Percentiles rank a stretch among this genome's conserved stretches.
Evolutionary conservation across 2,329 filamentous ascomycete genomes (phyloP).

Genomic region (Monosporascus sp.): DNA sequence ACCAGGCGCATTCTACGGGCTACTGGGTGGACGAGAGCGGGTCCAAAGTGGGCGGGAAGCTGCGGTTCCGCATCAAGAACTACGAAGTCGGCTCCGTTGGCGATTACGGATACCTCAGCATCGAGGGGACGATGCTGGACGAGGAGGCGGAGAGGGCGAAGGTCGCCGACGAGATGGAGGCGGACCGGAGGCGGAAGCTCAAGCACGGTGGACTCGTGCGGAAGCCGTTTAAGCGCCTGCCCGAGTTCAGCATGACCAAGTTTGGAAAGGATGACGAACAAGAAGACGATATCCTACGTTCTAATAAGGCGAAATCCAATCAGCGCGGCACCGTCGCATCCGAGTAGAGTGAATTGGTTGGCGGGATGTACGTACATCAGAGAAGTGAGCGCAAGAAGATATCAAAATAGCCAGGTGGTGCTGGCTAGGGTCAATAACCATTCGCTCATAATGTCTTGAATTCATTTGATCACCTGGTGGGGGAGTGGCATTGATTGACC

Average conservation of each 20-base stretch:
- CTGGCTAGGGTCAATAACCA: too few relatives aligned
- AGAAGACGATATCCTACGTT: constrained; percentile 30
- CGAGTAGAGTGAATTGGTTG: constrained; percentile 3
- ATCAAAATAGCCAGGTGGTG: too few relatives aligned
- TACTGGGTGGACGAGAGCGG: constrained; percentile 73
- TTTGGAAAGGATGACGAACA: constrained; percentile 43
- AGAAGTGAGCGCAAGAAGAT: too few relatives aligned
- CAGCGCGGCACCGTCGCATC: constrained; percentile 17
- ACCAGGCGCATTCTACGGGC: constrained; percentile 51
- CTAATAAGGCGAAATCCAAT: constrained; percentile 29
- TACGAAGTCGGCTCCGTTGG: constrained; percentile 74
- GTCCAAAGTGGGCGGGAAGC: constrained; percentile 60
- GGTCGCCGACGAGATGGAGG: constrained; percentile 46
- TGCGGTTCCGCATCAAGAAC: constrained; percentile 76
- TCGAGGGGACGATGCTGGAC: constrained; percentile 81
- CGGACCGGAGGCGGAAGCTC: constrained; percentile 29
- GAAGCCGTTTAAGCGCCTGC: constrained; percentile 27
- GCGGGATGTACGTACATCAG: too few relatives aligned
- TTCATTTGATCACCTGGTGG: too few relatives aligned
- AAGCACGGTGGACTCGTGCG: constrained; percentile 28
- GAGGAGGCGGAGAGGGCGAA: constrained; percentile 60
- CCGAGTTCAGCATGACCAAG: constrained; percentile 53
- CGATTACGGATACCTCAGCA: constrained; percentile 73
- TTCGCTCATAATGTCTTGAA: too few relatives aligned
- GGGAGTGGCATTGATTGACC: too few relatives aligned